These are phyloP conservation scores for Sordaria brevicollis DNA, from an alignment of 495 filamentous ascomycete genomes.

Conservation along the genomic window DNA sequence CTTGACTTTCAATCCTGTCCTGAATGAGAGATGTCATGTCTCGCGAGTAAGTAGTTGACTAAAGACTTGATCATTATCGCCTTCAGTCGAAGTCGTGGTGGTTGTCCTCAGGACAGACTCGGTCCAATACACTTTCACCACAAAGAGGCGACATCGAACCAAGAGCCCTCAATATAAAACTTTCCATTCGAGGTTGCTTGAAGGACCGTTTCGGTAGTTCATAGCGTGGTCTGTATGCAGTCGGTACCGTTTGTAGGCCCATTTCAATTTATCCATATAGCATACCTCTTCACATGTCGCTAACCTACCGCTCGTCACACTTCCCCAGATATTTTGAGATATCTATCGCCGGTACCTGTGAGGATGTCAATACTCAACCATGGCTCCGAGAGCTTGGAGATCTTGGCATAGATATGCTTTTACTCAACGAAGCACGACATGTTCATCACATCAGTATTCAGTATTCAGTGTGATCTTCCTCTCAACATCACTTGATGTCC, in stretches of 20 bases:
- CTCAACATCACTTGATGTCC: neutral
- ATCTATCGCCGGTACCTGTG: neutral
- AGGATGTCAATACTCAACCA: neutral
- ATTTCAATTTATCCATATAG: neutral
- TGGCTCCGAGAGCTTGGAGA: neutral
- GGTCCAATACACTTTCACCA: neutral
- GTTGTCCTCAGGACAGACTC: neutral
- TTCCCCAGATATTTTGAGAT: neutral
- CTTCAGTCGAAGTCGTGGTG: neutral
- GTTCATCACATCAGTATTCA: neutral
- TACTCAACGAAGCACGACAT: neutral
- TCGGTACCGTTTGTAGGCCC: neutral
- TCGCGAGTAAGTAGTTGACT: neutral
- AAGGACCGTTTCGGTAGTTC: neutral
- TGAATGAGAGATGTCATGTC: neutral
- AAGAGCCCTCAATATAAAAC: neutral
- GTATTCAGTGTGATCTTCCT: neutral
- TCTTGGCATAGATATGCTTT: neutral
- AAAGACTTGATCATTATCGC: too few species aligned
- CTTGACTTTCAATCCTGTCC: too few species aligned
- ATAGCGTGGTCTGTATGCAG: neutral
- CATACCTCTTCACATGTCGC: neutral
- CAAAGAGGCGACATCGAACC: neutral
- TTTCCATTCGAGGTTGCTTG: neutral
- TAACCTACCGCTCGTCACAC: neutral